These are phyloP conservation scores for Hymenoscyphus infarciens DNA, from an alignment of 2,329 filamentous ascomycete genomes.

Conservation along the genomic window DNA sequence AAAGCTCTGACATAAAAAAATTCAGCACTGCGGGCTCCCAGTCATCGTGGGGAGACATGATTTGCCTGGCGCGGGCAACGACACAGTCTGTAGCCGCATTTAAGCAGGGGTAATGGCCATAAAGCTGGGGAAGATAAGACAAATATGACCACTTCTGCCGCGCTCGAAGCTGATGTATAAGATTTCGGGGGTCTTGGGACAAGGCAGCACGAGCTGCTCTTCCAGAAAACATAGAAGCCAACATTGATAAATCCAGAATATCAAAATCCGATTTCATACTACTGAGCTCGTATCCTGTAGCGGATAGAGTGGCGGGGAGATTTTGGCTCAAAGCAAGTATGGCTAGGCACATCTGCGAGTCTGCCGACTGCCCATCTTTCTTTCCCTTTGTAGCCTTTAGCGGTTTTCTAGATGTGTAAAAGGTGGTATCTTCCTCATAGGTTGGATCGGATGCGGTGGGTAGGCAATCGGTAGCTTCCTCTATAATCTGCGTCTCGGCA, in stretches of 20 bases:
- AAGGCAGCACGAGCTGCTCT: constrained; percentile 26
- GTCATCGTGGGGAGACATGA: constrained; percentile 21
- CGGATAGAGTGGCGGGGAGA: constrained; percentile 17
- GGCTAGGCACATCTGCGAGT: constrained; percentile 8
- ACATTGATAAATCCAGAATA: constrained; percentile 29
- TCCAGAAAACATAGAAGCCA: constrained; percentile 31
- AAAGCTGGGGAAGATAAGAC: constrained; percentile 29
- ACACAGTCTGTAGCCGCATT: constrained; percentile 31
- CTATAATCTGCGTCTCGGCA: background rate
- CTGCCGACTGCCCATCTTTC: background rate
- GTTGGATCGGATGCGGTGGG: background rate
- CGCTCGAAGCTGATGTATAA: constrained; percentile 27
- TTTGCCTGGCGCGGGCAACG: constrained; percentile 28
- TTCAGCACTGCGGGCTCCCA: constrained; percentile 21
- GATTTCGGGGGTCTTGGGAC: constrained; percentile 23
- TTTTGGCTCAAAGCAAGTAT: constrained; percentile 6
- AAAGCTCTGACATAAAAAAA: constrained; percentile 27
- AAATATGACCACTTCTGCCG: constrained; percentile 31
- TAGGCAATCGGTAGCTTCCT: background rate
- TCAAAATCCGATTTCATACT: constrained; percentile 28
- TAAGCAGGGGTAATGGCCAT: constrained; percentile 28
- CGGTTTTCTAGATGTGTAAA: background rate
- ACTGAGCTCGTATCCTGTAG: constrained; percentile 30
- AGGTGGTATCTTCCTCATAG: background rate
- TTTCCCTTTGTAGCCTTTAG: background rate